Evolutionary conservation across 2,329 filamentous ascomycete species (phyloP), one percentile per base, ranked within the genome.

Genomic region (Calonectria pseudoturangicola): DNA sequence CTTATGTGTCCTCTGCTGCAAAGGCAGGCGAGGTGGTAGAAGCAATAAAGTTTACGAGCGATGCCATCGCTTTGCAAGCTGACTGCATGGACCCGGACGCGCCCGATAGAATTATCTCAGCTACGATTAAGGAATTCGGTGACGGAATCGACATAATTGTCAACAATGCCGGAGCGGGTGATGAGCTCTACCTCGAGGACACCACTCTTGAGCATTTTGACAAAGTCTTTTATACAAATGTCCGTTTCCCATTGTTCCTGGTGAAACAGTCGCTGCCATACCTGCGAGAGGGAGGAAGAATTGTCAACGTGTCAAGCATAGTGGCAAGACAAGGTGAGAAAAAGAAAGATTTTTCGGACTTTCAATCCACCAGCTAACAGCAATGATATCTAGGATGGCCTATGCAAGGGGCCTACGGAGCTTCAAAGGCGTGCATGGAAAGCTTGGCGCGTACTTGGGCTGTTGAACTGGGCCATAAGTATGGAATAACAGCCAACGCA

Each of bases 241-340:
- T 73, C 2, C 41, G 64, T 12, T 54, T 63, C n/a, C 60, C 66
- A 3, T 71, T 81, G 54, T 81, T 82, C 47, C 76, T 83, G 21
- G 80, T 79, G 2, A 50, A 50, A 50, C 5, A 21, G 6, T 50
- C 51, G 4, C 27, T 43, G 9, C 25, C 39, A 15, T 63, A 27
- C 36, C 27, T 65, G 3, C 41, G 13, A 39, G 16, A 33, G n/a
- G 47, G 47, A 21, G 47, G 47, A 25, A n/a, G 47, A 50, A 50
- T 50, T 25, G 47, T 50, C 47, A 50, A 50, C 25, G 15, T 50
- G n/a, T 50, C 62, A 30, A 65, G 43, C 30, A 65, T 47, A 3
- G 41, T 33, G 15, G 25, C 27, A 21, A 9, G 47, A 27, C 47
- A 50, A 25, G 47, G 47, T 50, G n/a, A 50, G 47, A 33, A 9